These are phyloP conservation scores for Penicillium frequentans DNA, from an alignment of 2,329 filamentous ascomycete genomes.

Conservation along the genomic window DNA sequence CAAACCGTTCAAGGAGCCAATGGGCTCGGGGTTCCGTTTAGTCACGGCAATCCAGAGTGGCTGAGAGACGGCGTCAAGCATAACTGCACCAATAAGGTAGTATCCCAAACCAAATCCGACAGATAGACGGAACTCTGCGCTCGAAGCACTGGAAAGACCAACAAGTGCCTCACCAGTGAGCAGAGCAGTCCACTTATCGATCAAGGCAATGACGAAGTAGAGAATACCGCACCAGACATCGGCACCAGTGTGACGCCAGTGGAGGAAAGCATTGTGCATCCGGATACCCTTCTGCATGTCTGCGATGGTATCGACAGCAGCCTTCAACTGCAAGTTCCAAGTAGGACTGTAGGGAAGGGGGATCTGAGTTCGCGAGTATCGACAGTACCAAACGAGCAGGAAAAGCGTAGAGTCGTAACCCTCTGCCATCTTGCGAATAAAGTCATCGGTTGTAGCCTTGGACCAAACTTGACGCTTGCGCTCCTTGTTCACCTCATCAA, in stretches of 20 bases:
- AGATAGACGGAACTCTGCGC: not conserved
- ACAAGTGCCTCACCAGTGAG: slow-evolving; percentile 1
- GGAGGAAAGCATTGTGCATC: slow-evolving; percentile 3
- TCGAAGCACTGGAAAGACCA: slow-evolving; percentile 1
- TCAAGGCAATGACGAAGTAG: slow-evolving; percentile 3
- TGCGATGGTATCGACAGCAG: slow-evolving; percentile 1
- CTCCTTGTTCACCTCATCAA: not conserved
- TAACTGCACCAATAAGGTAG: slow-evolving; percentile 1
- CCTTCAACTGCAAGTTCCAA: slow-evolving; percentile 2
- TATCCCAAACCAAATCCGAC: slow-evolving; percentile 3
- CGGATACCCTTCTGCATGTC: slow-evolving; percentile 4
- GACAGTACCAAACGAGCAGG: slow-evolving; percentile 4
- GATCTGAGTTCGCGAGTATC: slow-evolving; percentile 3
- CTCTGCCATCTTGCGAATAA: not conserved
- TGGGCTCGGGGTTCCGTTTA: not conserved
- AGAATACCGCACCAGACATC: slow-evolving; percentile 4
- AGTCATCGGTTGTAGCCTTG: not conserved
- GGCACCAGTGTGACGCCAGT: slow-evolving; percentile 2
- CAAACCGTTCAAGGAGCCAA: not conserved
- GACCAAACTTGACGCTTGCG: not conserved
- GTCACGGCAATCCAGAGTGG: slow-evolving; percentile 1
- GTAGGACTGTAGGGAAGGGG: slow-evolving; percentile 1
- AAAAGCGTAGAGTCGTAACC: not conserved
- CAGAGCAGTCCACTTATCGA: slow-evolving; percentile 4
- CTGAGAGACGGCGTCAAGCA: slow-evolving; percentile 1